These are phyloP conservation scores for Cutaneotrichosporon sp. DNA, from an alignment of 1,284 basidiomycete genomes.

Conservation along the genomic window DNA sequence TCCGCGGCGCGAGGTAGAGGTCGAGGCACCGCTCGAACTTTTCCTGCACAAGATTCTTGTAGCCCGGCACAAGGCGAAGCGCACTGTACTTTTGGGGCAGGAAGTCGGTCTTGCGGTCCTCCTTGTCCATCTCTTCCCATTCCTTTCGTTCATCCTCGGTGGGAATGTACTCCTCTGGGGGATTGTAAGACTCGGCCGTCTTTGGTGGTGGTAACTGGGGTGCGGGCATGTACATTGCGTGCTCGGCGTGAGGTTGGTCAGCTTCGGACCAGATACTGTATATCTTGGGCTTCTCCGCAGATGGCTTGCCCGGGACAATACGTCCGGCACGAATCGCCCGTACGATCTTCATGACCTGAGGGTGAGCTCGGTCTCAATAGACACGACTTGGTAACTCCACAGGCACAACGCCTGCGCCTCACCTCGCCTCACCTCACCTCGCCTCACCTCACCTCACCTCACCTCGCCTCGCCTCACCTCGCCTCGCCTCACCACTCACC, in stretches of 20 bases:
- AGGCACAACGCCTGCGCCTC: no score
- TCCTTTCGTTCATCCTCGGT: slow-evolving; percentile 74
- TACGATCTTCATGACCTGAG: slow-evolving; percentile 97
- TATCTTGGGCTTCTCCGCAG: slow-evolving; percentile 63
- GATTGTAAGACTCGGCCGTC: slow-evolving; percentile 96
- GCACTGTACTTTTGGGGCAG: slow-evolving; percentile 81
- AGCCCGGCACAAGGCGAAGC: slow-evolving; percentile 85
- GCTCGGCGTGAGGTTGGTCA: slow-evolving; percentile 65
- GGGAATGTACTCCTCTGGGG: slow-evolving; percentile 95
- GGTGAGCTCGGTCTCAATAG: not conserved
- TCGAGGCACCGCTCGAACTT: slow-evolving; percentile 93
- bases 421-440: no score
- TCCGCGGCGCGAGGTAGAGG: slow-evolving; percentile 91
- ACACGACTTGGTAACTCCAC: no score
- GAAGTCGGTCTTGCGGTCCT: slow-evolving; percentile 87
- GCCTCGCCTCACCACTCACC: slow-evolving; percentile 52
- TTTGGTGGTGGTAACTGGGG: slow-evolving; percentile 86
- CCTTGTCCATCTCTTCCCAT: slow-evolving; percentile 80
- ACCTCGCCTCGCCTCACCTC: not conserved
- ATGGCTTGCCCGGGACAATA: slow-evolving; percentile 81
- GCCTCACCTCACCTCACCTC: no score
- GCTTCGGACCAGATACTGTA: slow-evolving; percentile 81
- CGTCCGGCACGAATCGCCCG: slow-evolving; percentile 94
- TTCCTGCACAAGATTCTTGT: slow-evolving; percentile 87
- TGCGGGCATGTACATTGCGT: slow-evolving; percentile 73